These are phyloP conservation scores for Trapa incisa DNA, from an alignment of 345 rosid species.

Conservation along the genomic window DNA sequence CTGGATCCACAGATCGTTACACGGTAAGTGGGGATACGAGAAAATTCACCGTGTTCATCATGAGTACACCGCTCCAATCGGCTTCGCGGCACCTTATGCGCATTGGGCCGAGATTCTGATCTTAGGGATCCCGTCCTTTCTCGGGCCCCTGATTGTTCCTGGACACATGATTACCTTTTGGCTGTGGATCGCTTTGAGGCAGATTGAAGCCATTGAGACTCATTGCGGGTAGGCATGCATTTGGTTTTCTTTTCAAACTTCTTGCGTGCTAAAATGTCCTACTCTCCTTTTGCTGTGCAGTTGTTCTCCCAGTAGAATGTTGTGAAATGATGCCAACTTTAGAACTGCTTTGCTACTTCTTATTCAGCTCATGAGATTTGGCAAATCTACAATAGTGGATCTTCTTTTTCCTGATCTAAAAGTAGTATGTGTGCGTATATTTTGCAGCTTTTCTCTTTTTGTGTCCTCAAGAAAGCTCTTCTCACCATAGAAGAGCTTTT, in stretches of 20 bases:
- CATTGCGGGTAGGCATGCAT: constrained; percentile 73
- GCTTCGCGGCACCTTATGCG: constrained; percentile 77
- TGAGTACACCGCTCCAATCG: constrained; percentile 75
- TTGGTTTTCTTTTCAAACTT: neutral
- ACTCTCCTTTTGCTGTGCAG: neutral
- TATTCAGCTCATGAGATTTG: neutral
- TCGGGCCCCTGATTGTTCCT: constrained; percentile 92
- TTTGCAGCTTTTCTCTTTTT: neutral
- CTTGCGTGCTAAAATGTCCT: neutral
- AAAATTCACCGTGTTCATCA: constrained; percentile 84
- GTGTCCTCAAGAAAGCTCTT: neutral
- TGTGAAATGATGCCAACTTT: neutral
- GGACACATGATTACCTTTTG: constrained; percentile 92
- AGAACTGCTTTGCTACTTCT: neutral
- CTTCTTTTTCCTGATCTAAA: neutral
- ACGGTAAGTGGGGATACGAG: constrained; percentile 80
- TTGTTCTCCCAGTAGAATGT: neutral
- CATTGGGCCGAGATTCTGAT: constrained; percentile 90
- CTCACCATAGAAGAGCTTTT: neutral
- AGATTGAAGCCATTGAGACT: constrained; percentile 82
- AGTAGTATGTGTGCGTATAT: neutral
- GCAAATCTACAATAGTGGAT: constrained; percentile 5
- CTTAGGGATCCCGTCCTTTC: constrained; percentile 81
- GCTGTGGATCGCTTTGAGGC: constrained; percentile 79
- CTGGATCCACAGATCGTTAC: constrained; percentile 80